phyloP scores from a whole-genome alignment of 768 basidiomycete species.

The Neoboletus brunneissimus region DNA sequence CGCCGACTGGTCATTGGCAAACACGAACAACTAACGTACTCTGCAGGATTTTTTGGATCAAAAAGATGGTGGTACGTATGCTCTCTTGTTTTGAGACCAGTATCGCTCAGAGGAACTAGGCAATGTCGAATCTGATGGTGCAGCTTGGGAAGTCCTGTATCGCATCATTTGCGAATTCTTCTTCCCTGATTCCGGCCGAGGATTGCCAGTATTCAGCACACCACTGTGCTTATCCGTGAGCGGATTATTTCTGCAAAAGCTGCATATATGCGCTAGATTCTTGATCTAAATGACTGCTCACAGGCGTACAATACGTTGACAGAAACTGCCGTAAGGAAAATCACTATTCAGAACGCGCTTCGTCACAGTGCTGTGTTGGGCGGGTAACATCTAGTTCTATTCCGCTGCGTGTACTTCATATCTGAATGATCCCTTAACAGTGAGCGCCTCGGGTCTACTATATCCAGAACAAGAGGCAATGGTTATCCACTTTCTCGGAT shows the following conservation, averaged over 20 bases:
- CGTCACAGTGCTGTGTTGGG: constrained; percentile 45
- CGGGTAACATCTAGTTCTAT: constrained; percentile 37
- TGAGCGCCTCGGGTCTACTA: constrained; percentile 44
- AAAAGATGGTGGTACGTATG: constrained; percentile 16
- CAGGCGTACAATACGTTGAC: constrained; percentile 55
- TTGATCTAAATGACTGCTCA: constrained; percentile 14
- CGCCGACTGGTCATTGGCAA: no score
- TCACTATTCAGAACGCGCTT: constrained; percentile 44
- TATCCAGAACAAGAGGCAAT: constrained; percentile 49
- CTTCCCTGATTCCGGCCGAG: constrained; percentile 27
- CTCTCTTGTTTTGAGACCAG: neutral
- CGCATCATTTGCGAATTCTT: constrained; percentile 38
- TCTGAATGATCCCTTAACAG: constrained; percentile 27
- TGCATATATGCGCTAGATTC: constrained; percentile 29
- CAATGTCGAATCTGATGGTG: constrained; percentile 19
- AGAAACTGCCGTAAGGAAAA: constrained; percentile 43
- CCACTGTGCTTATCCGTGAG: constrained; percentile 27
- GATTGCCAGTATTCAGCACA: constrained; percentile 20
- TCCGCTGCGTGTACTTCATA: neutral
- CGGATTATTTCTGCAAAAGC: constrained; percentile 2
- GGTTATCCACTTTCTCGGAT: neutral
- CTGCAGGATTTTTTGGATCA: constrained; percentile 26
- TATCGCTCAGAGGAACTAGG: constrained; percentile 10
- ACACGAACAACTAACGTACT: constrained; percentile 14
- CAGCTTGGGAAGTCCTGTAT: constrained; percentile 29